Base-by-base conservation (phyloP, 768 basidiomycete species). In the Crepidotus variabilis region DNA sequence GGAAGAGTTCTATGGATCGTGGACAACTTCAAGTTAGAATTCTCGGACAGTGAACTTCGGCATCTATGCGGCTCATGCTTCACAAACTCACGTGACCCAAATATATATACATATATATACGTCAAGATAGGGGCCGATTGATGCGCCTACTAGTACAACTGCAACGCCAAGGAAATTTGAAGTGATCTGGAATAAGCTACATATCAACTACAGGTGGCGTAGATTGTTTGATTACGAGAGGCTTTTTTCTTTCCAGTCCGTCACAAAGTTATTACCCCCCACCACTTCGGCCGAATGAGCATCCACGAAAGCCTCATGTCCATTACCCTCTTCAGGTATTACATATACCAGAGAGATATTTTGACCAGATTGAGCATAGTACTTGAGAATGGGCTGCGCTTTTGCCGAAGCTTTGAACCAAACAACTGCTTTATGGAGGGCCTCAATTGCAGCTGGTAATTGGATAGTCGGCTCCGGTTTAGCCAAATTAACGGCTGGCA, bases 291-390 rank as follows among this genome's bases (percentile, higher is more conserved):
- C 78, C 14, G 75, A 70, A 57, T 79, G 77, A 7, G 80, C 83
- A 60, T 85, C 83, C 45, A 86, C 76, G 57, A 80, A 83, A 0
- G 81, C 83, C 66, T 85, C 81, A 62, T 74, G 78, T 81, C 81
- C 85, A 7, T 76, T 64, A 13, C 64, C 62, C 5, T 60, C 56
- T 14, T 67, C 60, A 53, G 28, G 28, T 4, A 43, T 43, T 11
- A 43, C 39, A 43, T 43, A 20, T 14, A 43, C 39, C 5, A 43
- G 39, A 28, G 28, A 28, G 28, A 28, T 28, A 4, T 28, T 28
- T 28, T 4, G 28, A 8, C 4, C 39, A 3, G 14, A 16, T 11
- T 43, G 14, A 43, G 39, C 39, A 43, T 43, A 43, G 39, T 43
- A 43, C 18, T 43, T 43, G 39, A 43, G 39, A 43, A 5, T 43